These are phyloP conservation scores for Pezicula carpinea DNA, from an alignment of 2,329 filamentous ascomycete species.

Conservation along the genomic window DNA sequence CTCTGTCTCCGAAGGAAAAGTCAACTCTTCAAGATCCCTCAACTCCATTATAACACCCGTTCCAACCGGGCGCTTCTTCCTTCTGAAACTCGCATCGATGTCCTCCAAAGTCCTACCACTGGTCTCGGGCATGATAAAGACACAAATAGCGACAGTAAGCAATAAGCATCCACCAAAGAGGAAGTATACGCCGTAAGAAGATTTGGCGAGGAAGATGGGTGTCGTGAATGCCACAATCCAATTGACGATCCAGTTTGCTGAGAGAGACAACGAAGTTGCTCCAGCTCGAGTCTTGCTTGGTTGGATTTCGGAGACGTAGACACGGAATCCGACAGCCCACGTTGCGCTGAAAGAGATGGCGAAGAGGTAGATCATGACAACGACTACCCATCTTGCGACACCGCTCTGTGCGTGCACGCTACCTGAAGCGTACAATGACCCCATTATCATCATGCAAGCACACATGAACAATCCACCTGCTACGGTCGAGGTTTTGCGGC, in stretches of 20 bases:
- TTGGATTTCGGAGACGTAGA: constrained; percentile 56
- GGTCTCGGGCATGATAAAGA: constrained; percentile 18
- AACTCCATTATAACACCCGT: neutral
- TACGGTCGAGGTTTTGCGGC: constrained; percentile 48
- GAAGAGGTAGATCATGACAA: constrained; percentile 45
- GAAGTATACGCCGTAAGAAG: constrained; percentile 23
- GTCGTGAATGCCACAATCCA: constrained; percentile 30
- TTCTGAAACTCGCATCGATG: constrained; percentile 7
- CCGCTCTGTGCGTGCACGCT: constrained; percentile 35
- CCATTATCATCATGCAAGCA: constrained; percentile 48
- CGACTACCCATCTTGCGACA: constrained; percentile 43
- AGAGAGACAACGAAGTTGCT: constrained; percentile 46
- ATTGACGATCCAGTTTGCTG: constrained; percentile 35
- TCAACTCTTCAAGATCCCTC: neutral
- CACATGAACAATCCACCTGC: constrained; percentile 47
- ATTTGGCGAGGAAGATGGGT: constrained; percentile 23
- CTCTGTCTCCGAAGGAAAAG: neutral
- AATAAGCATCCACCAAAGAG: constrained; percentile 22
- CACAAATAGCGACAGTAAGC: constrained; percentile 17
- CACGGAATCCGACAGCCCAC: constrained; percentile 51
- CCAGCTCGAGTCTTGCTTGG: constrained; percentile 48
- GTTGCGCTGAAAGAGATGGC: constrained; percentile 40
- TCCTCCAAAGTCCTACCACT: constrained; percentile 14
- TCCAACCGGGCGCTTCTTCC: neutral
- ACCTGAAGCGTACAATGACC: constrained; percentile 44